Evolutionary conservation across 345 rosid species (phyloP).

Genomic region (Populus davidiana): DNA sequence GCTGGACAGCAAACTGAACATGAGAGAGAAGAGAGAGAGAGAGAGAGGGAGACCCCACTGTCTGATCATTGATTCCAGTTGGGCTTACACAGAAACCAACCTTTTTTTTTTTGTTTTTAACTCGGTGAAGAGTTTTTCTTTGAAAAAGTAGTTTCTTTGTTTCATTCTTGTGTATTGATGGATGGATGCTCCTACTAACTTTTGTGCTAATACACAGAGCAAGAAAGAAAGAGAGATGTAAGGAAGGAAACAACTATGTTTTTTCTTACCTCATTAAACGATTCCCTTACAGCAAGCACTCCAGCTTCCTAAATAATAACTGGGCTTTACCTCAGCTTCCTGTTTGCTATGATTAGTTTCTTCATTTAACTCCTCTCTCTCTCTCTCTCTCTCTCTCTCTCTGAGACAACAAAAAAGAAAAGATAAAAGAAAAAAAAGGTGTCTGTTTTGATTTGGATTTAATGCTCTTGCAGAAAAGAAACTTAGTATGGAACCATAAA

Average conservation of each 20-base stretch:
- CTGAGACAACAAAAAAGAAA: background rate
- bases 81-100: slow-evolving; percentile 42
- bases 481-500: slow-evolving; percentile 22
- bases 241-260: slow-evolving; percentile 32
- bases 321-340: slow-evolving; percentile 41
- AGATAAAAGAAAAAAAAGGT: slow-evolving; percentile 3
- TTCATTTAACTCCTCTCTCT: background rate
- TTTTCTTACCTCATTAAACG: slow-evolving; percentile 45
- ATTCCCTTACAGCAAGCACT: slow-evolving; percentile 33
- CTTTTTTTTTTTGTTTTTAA: slow-evolving; percentile 1
- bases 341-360: slow-evolving; percentile 43
- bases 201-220: slow-evolving; percentile 19
- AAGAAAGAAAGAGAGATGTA: slow-evolving; percentile 15
- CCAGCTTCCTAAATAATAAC: slow-evolving; percentile 34
- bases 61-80: slow-evolving; percentile 59
- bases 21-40: slow-evolving; percentile 16
- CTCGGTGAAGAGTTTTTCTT: slow-evolving; percentile 17
- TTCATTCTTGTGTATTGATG: slow-evolving; percentile 26
- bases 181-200: no score
- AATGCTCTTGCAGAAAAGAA: slow-evolving; percentile 16
- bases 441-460: slow-evolving; percentile 25
- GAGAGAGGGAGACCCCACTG: slow-evolving; percentile 26
- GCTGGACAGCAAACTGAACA: slow-evolving; percentile 30
- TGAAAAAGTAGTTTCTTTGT: slow-evolving; percentile 30
- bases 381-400: no score